Evolutionary conservation across 192 early-diverging fungal genomes (phyloP).

Genomic region (Linnemannia hyalina): DNA sequence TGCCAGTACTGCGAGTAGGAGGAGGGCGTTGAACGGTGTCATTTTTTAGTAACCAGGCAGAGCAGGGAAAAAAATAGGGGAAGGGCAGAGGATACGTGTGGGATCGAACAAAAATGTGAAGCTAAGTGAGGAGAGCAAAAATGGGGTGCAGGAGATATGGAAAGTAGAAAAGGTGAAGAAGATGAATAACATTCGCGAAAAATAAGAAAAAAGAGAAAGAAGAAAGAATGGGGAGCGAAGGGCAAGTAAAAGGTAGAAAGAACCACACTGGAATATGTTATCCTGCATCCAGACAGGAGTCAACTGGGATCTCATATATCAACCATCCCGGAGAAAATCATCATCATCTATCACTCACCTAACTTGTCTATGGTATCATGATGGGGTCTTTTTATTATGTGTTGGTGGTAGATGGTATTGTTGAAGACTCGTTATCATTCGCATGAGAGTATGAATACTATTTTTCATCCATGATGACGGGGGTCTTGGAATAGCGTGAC

Average conservation of each 20-base stretch:
- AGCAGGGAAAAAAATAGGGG: background rate
- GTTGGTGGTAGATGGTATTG: background rate
- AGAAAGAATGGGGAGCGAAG: background rate
- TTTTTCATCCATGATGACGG: constrained; percentile 42
- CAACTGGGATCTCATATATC: background rate
- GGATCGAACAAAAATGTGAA: background rate
- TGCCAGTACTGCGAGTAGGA: constrained; percentile 10
- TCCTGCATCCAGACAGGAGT: background rate
- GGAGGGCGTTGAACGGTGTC: background rate
- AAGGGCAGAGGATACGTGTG: too few relatives aligned
- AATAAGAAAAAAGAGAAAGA: background rate
- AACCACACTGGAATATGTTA: constrained; percentile 6
- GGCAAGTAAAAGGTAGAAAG: background rate
- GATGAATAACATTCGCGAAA: background rate
- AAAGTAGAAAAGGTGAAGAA: background rate
- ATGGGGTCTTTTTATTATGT: background rate
- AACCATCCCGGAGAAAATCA: background rate
- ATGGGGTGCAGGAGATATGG: background rate
- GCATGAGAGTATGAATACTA: constrained; percentile 8
- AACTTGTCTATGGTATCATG: background rate
- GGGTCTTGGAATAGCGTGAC: constrained; percentile 27
- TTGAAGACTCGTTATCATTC: background rate
- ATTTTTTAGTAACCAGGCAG: background rate
- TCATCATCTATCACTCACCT: too few relatives aligned
- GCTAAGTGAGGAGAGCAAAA: background rate